Percentiles rank a stretch among this genome's conserved stretches.
Conservation (phyloP, 495 filamentous ascomycete genomes). For the Paragyromitra xinjiangensis region DNA sequence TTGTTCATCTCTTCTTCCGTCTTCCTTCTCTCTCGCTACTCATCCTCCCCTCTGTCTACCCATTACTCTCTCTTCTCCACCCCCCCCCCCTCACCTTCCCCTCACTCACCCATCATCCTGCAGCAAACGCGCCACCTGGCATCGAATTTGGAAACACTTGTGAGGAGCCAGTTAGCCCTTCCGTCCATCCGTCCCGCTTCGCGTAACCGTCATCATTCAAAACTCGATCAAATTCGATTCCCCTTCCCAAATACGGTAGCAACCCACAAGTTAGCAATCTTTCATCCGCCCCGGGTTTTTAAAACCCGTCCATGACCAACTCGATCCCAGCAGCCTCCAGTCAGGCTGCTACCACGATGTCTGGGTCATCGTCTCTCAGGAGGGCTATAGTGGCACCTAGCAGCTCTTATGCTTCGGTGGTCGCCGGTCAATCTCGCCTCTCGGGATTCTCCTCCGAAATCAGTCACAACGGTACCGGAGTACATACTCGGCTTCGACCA, state of each 20-base stretch:
- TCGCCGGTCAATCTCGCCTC: constrained; percentile 69
- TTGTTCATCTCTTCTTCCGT: constrained; percentile 5
- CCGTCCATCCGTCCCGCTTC: constrained; percentile 36
- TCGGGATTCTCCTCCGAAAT: constrained; percentile 60
- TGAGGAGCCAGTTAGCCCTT: constrained; percentile 24
- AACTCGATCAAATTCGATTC: constrained; percentile 45
- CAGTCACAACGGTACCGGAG: constrained; percentile 59
- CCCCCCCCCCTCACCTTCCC: constrained; percentile 13
- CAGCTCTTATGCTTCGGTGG: constrained; percentile 81
- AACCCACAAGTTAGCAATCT: constrained; percentile 39
- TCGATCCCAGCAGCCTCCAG: constrained; percentile 53
- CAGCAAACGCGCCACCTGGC: constrained; percentile 31
- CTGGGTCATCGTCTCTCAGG: constrained; percentile 56
- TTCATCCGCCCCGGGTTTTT: constrained; percentile 43
- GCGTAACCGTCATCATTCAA: constrained; percentile 47
- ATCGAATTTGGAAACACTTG: constrained; percentile 40
- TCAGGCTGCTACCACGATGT: constrained; percentile 54
- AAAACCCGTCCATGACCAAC: constrained; percentile 55
- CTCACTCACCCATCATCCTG: constrained; percentile 37
- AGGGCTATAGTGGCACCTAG: constrained; percentile 54
- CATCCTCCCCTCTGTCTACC: background rate
- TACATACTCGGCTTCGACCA: constrained; percentile 55
- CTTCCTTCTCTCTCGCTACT: background rate
- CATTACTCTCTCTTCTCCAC: background rate
- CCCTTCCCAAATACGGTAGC: constrained; percentile 35